Conservation (phyloP, 2,329 filamentous ascomycete species). For the Rugonectria rugulosa region DNA sequence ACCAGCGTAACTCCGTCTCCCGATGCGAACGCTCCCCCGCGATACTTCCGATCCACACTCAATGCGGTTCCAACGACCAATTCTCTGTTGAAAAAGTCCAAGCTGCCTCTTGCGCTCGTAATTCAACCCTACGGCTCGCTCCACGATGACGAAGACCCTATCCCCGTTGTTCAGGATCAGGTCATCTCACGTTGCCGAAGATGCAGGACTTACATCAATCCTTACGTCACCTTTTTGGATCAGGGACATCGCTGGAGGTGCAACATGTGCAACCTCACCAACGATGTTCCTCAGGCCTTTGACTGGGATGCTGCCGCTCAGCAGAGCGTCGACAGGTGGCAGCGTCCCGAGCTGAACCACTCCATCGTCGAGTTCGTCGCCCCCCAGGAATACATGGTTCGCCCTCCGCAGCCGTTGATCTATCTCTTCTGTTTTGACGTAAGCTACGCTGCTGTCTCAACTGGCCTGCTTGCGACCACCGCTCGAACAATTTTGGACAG, state of each 20-base stretch:
- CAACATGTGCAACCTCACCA: constrained; percentile 99
- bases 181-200: constrained; percentile 96
- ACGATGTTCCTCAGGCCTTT: constrained; percentile 98
- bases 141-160: constrained; percentile 88
- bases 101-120: constrained; percentile 91
- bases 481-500: constrained; percentile 95
- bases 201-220: constrained; percentile 97
- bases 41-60: constrained; percentile 93
- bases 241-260: constrained; percentile 98
- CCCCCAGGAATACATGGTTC: constrained; percentile 99
- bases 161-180: constrained; percentile 94
- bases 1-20: constrained; percentile 91
- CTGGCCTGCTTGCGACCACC: constrained; percentile 88
- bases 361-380: constrained; percentile 98
- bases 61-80: constrained; percentile 94
- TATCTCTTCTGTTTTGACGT: constrained; percentile 97
- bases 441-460: constrained; percentile 88
- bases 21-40: constrained; percentile 87
- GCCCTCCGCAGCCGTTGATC: constrained; percentile 92
- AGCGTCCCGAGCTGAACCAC: constrained; percentile 91
- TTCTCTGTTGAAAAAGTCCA: constrained; percentile 94
- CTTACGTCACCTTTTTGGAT: constrained; percentile 94
- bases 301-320: constrained; percentile 96
- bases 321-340: constrained; percentile 90
- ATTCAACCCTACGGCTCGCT: constrained; percentile 95